Conservation (phyloP, 2,329 filamentous ascomycete genomes). For the Colletotrichum ledebouriae region DNA sequence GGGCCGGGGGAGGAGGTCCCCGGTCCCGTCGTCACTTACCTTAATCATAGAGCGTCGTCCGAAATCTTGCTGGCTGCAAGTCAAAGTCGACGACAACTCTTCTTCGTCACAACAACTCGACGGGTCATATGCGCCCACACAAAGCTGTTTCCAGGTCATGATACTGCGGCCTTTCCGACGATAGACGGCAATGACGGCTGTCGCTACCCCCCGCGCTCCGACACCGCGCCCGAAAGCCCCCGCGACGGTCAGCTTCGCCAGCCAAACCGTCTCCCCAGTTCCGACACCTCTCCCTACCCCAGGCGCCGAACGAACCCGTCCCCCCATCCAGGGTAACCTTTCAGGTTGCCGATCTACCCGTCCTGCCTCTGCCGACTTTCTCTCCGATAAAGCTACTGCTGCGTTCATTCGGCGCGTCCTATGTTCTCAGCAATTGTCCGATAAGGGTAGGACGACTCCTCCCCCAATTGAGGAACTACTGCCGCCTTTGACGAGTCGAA, state of each 20-base stretch:
- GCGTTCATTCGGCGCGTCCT: slow-evolving; percentile 86
- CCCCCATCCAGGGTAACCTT: slow-evolving; percentile 41
- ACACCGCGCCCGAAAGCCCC: slow-evolving; percentile 44
- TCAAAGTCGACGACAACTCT: slow-evolving; percentile 43
- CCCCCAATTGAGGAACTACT: slow-evolving; percentile 83
- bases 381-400: slow-evolving; percentile 83
- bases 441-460: slow-evolving; percentile 67
- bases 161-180: slow-evolving; percentile 19
- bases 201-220: slow-evolving; percentile 43
- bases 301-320: slow-evolving; percentile 46
- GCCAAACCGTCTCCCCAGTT: slow-evolving; percentile 31
- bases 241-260: slow-evolving; percentile 40
- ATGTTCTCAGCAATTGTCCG: slow-evolving; percentile 76
- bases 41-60: slow-evolving; percentile 36
- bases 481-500: slow-evolving; percentile 92
- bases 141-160: slow-evolving; percentile 26
- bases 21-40: slow-evolving; percentile 26
- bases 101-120: slow-evolving; percentile 1
- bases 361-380: slow-evolving; percentile 60
- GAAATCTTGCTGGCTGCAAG: slow-evolving; percentile 42
- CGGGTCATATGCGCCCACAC: slow-evolving; percentile 6
- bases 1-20: slow-evolving; percentile 29
- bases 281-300: slow-evolving; percentile 39
- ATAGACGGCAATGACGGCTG: slow-evolving; percentile 45
- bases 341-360: slow-evolving; percentile 50